Evolutionary conservation across 2,329 filamentous ascomycete genomes (phyloP).

Genomic region (Paraphaeosphaeria sporulosa): DNA sequence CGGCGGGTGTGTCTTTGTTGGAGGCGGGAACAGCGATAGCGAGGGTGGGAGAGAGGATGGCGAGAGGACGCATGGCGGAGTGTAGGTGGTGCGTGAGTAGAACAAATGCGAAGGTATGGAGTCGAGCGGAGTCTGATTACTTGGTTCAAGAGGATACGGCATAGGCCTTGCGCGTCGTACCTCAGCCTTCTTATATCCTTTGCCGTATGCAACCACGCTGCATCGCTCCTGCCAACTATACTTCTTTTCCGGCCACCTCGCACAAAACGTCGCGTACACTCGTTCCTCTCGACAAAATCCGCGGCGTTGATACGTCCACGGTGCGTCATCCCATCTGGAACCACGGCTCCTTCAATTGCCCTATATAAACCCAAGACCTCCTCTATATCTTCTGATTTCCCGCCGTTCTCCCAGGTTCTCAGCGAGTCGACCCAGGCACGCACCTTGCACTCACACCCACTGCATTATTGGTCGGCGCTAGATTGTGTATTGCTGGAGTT

Average conservation of each 20-base stretch:
- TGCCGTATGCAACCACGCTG: no score
- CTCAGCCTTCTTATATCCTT: neutral
- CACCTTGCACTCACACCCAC: neutral
- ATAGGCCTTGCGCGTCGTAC: neutral
- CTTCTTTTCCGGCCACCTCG: slow-evolving; percentile 7
- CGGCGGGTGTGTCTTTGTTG: neutral
- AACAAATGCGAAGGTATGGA: no score
- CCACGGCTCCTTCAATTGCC: neutral
- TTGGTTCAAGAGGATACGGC: neutral
- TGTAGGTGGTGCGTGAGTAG: neutral
- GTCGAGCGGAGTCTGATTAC: neutral
- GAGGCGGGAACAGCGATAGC: neutral
- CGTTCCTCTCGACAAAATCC: neutral
- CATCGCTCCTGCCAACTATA: neutral
- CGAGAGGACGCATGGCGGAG: neutral
- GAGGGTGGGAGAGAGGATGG: no score
- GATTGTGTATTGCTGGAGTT: slow-evolving; percentile 21
- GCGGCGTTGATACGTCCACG: neutral
- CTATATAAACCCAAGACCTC: neutral
- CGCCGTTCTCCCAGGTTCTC: neutral
- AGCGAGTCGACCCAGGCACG: slow-evolving; percentile 8
- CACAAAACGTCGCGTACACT: neutral
- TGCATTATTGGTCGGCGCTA: slow-evolving; percentile 11
- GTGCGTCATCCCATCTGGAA: slow-evolving; percentile 13
- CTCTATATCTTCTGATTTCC: slow-evolving; percentile 11